phyloP scores from a whole-genome alignment of 129 eudicot genomes.

The Saussurea involucrata region DNA sequence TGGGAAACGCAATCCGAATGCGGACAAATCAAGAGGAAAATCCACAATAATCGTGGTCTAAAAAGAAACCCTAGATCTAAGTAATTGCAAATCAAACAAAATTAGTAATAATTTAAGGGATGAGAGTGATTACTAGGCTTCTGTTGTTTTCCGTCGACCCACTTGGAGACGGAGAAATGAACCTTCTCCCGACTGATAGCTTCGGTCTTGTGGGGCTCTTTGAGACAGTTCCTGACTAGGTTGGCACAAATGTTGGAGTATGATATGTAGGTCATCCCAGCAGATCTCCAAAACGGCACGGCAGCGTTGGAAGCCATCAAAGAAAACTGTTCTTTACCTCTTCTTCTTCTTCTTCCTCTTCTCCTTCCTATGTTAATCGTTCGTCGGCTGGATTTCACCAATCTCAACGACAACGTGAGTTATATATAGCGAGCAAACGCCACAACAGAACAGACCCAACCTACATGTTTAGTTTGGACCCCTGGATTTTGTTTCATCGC shows the following conservation, averaged over 20 bases:
- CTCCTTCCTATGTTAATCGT: not conserved
- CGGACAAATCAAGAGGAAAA: not conserved
- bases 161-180: slow-evolving; percentile 71
- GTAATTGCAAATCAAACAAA: not conserved
- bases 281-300: slow-evolving; percentile 88
- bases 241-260: slow-evolving; percentile 87
- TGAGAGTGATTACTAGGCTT: slow-evolving; percentile 56
- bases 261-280: slow-evolving; percentile 88
- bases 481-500: not conserved
- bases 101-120: not conserved
- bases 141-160: slow-evolving; percentile 72
- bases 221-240: slow-evolving; percentile 81
- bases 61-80: slow-evolving; percentile 34
- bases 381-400: not conserved
- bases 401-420: not conserved
- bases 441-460: not conserved
- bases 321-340: not conserved
- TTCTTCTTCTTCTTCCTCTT: not conserved
- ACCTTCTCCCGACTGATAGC: slow-evolving; percentile 77
- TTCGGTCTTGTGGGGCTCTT: slow-evolving; percentile 75
- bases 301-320: slow-evolving; percentile 67
- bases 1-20: not conserved
- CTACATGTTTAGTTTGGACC: not conserved
- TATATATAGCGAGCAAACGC: not conserved
- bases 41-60: not conserved